Evolutionary conservation across 108 stramenopile genomes (phyloP).

Genomic region (Skeletonema costatum): DNA sequence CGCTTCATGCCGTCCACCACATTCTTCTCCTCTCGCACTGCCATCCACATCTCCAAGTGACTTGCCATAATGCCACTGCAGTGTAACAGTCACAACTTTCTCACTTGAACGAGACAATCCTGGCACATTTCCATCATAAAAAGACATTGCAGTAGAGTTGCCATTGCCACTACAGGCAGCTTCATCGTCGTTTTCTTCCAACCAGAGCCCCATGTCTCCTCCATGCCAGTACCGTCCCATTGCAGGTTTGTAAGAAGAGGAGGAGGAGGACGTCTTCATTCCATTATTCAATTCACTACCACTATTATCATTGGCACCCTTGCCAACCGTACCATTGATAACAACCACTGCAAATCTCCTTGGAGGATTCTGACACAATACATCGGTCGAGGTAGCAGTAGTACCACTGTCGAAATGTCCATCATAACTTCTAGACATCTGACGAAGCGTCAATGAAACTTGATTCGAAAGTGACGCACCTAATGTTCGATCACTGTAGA

Average conservation of each 20-base stretch:
- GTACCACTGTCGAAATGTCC: conserved; percentile 2
- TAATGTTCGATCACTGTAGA: conserved; percentile 12
- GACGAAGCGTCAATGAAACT: conserved; percentile 36
- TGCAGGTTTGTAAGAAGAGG: conserved; percentile 22
- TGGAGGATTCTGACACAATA: neutral
- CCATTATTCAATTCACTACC: neutral
- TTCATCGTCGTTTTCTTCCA: conserved; percentile 15
- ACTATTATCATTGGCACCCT: conserved; percentile 9
- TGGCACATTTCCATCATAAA: conserved; percentile 7
- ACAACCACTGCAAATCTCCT: conserved; percentile 41
- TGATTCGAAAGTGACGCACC: conserved; percentile 37
- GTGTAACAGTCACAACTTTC: conserved; percentile 31
- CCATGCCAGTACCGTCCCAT: conserved; percentile 53
- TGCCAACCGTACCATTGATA: conserved; percentile 39
- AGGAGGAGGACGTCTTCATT: neutral
- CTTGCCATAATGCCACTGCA: conserved; percentile 46
- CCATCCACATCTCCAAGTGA: neutral
- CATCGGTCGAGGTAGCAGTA: neutral
- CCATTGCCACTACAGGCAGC: neutral
- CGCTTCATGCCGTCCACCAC: neutral
- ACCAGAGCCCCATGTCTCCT: conserved; percentile 42
- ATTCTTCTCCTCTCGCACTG: neutral
- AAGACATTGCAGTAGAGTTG: neutral
- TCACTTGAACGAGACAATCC: conserved; percentile 20
- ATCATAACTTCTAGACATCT: conserved; percentile 32